phyloP scores from a whole-genome alignment of 345 rosid species.

The Citrus glauca region DNA sequence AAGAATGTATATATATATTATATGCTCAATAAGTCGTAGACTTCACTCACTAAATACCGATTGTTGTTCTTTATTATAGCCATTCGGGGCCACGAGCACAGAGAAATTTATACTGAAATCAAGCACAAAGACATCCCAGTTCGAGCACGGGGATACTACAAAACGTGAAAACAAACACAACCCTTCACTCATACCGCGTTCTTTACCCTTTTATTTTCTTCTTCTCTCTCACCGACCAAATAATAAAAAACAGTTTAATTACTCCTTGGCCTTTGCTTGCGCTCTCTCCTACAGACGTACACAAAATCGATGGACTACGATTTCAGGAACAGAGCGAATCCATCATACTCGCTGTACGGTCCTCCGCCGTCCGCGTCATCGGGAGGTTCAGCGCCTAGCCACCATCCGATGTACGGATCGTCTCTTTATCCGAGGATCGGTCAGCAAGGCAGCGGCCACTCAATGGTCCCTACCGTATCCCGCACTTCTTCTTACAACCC shows the following conservation, averaged over 20 bases:
- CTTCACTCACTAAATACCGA: too few relatives aligned
- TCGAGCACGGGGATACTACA: background rate
- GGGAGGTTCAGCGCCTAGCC: slow-evolving; percentile 25
- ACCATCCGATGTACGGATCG: slow-evolving; percentile 47
- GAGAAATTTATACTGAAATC: background rate
- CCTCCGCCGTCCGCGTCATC: slow-evolving; percentile 24
- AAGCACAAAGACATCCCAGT: background rate
- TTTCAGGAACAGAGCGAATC: slow-evolving; percentile 43
- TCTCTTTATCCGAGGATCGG: slow-evolving; percentile 66
- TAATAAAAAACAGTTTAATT: too few relatives aligned
- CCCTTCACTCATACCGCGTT: background rate
- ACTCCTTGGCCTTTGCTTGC: too few relatives aligned
- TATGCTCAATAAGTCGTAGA: too few relatives aligned
- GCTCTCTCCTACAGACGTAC: background rate
- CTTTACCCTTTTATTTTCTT: background rate
- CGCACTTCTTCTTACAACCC: slow-evolving; percentile 42
- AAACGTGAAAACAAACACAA: background rate
- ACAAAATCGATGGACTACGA: slow-evolving; percentile 41
- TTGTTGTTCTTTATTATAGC: too few relatives aligned
- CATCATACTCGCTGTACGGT: slow-evolving; percentile 49
- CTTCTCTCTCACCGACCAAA: background rate
- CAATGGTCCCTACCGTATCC: slow-evolving; percentile 34
- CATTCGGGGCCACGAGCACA: too few relatives aligned
- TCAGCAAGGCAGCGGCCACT: slow-evolving; percentile 34
- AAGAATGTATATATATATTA: too few relatives aligned